Evolutionary conservation across 495 filamentous ascomycete genomes (phyloP), one percentile per base, ranked within the genome.

Genomic region (Penicillium daleae): DNA sequence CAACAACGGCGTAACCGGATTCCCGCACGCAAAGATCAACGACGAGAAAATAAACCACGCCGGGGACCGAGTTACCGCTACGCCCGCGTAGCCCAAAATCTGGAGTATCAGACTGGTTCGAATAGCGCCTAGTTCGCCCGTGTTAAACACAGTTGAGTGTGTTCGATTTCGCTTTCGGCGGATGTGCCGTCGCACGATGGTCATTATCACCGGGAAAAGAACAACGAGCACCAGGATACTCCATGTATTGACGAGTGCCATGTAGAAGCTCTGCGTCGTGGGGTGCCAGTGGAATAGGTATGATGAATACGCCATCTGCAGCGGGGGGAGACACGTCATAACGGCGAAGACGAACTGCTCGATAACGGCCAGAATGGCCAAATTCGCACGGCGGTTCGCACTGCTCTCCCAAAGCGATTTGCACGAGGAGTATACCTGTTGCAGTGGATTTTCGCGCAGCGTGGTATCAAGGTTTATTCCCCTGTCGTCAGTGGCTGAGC

Each of bases 221-320:
- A 53, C 8, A 0, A 63, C 54, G 4, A 63, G 61, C 6, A 63
- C 55, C 0, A 63, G 15, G 31, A 63, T 57, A 33, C 61, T 58
- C 61, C 61, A 63, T 10, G 54, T 53, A 15, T 39, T 27, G 15
- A 57, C 13, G 2, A 57, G 24, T 3, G 61, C 37, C 44, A 53
- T 51, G 26, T 52, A 37, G 6, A 58, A 52, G 33, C 61, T 63
- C 26, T 63, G 61, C 2, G 21, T 44, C 6, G 44, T 33, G 12
- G 61, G 46, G 3, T 39, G 22, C 61, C 61, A 63, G 4, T 63
- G 22, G 46, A 63, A 63, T 24, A 52, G 17, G 19, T 49, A 63
- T 17, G 54, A 42, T 8, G 46, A 17, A 17, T 57, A 58, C 5
- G 44, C 55, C 27, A 63, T 24, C 24, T 63, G 61, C 15, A 63